Evolutionary conservation across 2,329 filamentous ascomycete species (phyloP).

Genomic region (Sordariomycetes sp.): DNA sequence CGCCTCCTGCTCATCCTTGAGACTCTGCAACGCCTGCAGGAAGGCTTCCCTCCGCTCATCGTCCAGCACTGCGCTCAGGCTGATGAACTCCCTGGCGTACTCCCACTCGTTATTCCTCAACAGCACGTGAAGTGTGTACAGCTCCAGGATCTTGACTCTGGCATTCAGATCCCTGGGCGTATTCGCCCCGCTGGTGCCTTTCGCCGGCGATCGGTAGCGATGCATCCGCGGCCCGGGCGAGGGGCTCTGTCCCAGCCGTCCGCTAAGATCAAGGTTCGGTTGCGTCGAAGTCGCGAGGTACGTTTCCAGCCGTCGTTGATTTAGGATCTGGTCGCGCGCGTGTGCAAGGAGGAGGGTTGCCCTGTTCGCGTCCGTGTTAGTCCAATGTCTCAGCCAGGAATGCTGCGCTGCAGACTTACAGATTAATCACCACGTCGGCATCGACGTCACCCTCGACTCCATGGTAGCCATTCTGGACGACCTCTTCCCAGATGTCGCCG

Average conservation of each 20-base stretch:
- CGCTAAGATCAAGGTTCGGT: slow-evolving; percentile 63
- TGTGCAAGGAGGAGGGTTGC: slow-evolving; percentile 88
- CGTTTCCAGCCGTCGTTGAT: slow-evolving; percentile 79
- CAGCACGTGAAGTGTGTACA: slow-evolving; percentile 93
- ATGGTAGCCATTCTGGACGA: slow-evolving; percentile 78
- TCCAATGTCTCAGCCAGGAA: too few species aligned
- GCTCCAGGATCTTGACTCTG: slow-evolving; percentile 83
- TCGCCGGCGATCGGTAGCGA: slow-evolving; percentile 35
- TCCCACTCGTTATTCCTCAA: slow-evolving; percentile 93
- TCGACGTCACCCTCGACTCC: slow-evolving; percentile 86
- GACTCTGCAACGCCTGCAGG: slow-evolving; percentile 70
- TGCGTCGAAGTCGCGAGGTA: slow-evolving; percentile 73
- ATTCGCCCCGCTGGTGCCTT: slow-evolving; percentile 55
- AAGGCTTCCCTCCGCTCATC: slow-evolving; percentile 88
- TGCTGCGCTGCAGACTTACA: slow-evolving; percentile 48
- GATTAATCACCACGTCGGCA: slow-evolving; percentile 83
- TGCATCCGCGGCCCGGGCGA: slow-evolving; percentile 24
- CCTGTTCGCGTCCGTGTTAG: slow-evolving; percentile 31
- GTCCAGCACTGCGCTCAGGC: slow-evolving; percentile 76
- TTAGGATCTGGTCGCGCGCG: slow-evolving; percentile 71
- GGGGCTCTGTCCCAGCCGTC: slow-evolving; percentile 45
- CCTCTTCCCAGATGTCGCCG: slow-evolving; percentile 89
- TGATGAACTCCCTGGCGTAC: slow-evolving; percentile 86
- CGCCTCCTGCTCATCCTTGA: slow-evolving; percentile 75
- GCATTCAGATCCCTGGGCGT: slow-evolving; percentile 78